phyloP scores from a whole-genome alignment of 2,329 filamentous ascomycete species.

The Geoglossum cookeanum region DNA sequence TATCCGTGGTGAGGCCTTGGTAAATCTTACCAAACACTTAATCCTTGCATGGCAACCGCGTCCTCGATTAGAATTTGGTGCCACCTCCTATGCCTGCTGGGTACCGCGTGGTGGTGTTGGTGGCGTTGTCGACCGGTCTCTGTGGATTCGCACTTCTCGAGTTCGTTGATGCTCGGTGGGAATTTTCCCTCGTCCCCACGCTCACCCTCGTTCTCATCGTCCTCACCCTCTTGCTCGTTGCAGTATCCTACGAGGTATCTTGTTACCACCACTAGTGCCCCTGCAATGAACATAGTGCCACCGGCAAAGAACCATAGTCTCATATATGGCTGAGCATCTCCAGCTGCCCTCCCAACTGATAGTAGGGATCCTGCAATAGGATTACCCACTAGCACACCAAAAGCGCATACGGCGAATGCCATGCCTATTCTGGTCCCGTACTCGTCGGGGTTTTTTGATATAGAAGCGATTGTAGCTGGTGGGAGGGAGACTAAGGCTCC shows the following conservation, averaged over 20 bases:
- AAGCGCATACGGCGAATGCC: conserved; percentile 14
- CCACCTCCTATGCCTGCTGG: not conserved
- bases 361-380: conserved; percentile 13
- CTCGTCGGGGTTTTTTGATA: conserved; percentile 23
- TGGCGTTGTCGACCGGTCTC: not conserved
- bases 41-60: not conserved
- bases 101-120: not conserved
- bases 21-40: no score
- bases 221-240: no score
- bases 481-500: conserved; percentile 26
- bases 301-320: not conserved
- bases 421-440: conserved; percentile 29
- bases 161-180: not conserved
- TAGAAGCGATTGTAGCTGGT: conserved; percentile 23
- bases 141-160: not conserved
- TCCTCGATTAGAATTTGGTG: not conserved
- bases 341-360: not conserved
- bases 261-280: not conserved
- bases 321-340: not conserved
- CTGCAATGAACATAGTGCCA: not conserved
- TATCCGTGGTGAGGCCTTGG: no score
- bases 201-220: not conserved
- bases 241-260: not conserved
- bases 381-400: conserved; percentile 14
- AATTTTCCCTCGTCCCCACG: no score